Conservation (phyloP, 352 stramenopile genomes). For the Globisporangium spinosum region DNA sequence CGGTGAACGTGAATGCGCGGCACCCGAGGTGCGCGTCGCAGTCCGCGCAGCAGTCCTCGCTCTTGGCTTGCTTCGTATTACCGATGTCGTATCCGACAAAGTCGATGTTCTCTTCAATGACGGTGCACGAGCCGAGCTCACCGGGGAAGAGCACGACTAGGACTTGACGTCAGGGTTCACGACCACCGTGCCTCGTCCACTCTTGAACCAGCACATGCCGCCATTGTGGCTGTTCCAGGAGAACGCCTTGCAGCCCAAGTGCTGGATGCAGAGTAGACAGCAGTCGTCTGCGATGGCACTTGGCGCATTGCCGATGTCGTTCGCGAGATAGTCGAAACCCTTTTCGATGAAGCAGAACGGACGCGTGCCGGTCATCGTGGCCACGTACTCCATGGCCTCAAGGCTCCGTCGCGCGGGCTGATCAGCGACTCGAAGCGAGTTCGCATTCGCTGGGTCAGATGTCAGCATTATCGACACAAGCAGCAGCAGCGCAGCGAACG, state of each 20-base stretch:
- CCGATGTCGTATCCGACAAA: too few relatives aligned
- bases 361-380: too few relatives aligned
- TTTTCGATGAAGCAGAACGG: slow-evolving; percentile 21
- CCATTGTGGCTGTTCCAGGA: slow-evolving; percentile 45
- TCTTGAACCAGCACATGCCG: slow-evolving; percentile 63
- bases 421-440: background rate
- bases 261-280: slow-evolving; percentile 17
- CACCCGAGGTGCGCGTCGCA: background rate
- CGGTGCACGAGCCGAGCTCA: background rate
- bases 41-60: too few relatives aligned
- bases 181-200: slow-evolving; percentile 23
- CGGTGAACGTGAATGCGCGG: background rate
- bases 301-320: slow-evolving; percentile 25
- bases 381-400: slow-evolving; percentile 1
- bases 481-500: background rate
- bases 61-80: too few relatives aligned
- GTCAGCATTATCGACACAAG: background rate
- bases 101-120: background rate
- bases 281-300: slow-evolving; percentile 22
- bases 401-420: background rate
- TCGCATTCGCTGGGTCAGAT: background rate
- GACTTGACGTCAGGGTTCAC: slow-evolving; percentile 25
- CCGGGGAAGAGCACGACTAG: background rate
- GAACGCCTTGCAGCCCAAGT: slow-evolving; percentile 31
- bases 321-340: slow-evolving; percentile 35